A percentile compares a stretch with the other conserved stretches of the same genome.
phyloP scores from a whole-genome alignment of 2,329 filamentous ascomycete species.

The Phialophora expanda region DNA sequence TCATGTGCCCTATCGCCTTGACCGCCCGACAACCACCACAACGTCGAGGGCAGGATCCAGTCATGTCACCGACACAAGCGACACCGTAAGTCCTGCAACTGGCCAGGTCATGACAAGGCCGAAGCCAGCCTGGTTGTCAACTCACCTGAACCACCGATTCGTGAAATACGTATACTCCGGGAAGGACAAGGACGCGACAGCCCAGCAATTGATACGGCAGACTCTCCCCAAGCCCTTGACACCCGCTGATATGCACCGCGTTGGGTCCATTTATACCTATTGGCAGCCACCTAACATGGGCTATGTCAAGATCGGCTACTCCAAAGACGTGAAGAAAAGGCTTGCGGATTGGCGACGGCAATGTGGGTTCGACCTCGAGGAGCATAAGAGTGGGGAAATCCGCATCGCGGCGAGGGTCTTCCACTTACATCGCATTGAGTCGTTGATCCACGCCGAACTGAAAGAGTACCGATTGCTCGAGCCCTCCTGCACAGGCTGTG shows the following conservation, averaged over 20 bases:
- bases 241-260: neutral
- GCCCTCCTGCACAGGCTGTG: conserved; percentile 16
- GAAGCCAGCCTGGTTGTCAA: neutral
- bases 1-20: neutral
- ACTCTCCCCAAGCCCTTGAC: conserved; percentile 14
- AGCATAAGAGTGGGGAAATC: neutral
- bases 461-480: conserved; percentile 19
- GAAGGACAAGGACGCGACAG: conserved; percentile 5
- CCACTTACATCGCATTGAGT: conserved; percentile 24
- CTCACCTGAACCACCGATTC: neutral
- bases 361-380: conserved; percentile 18
- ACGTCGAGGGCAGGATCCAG: neutral
- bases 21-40: neutral
- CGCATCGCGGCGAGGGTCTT: neutral
- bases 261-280: conserved; percentile 21
- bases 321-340: conserved; percentile 14
- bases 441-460: conserved; percentile 30
- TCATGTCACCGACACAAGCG: neutral
- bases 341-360: conserved; percentile 20
- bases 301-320: conserved; percentile 28
- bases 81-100: neutral
- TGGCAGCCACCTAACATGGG: conserved; percentile 27
- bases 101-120: neutral
- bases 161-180: neutral
- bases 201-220: conserved; percentile 20